Evolutionary conservation across 331 rosid species (phyloP), one percentile per base, ranked within the genome.

Genomic region (Malus hybrid): DNA sequence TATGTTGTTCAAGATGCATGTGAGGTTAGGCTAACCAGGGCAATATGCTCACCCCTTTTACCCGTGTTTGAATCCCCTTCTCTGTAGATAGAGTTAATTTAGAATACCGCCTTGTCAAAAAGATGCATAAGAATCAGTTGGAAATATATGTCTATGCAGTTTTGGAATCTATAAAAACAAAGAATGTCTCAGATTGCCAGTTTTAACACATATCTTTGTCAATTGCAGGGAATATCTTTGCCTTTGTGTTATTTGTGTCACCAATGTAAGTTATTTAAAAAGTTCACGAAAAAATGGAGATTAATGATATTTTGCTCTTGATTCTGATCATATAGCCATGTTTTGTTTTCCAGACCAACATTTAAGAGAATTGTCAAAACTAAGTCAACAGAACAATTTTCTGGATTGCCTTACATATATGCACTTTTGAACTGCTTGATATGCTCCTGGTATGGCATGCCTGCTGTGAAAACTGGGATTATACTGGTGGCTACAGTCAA

Each of bases 311-410:
- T 65, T 52, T 46, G 75, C 32, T 74, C 55, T 36, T 16, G 19
- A 54, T 22, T 31, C 68, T 70, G 19, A 64, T 56, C 59, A 64
- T 56, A 32, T 13, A 56, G 39, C 15, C 15, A 1, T 18, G 1
- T 19, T 48, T 74, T 78, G 36, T 56, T 60, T 67, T 78, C 36
- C 86, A 93, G 98, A 87, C 89, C 90, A n/a, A 89, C 98, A 64
- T 93, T 93, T 78, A 82, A 91, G 82, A 91, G 98, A 77, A 85
- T 93, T 48, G 69, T 91, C 69, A 80, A 90, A 87, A 91, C 89
- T 81, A 77, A 80, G 61, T 90, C 98, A 69, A 93, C 93, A 7
- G 93, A 93, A 83, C 88, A 88, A 82, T 93, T 93, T 83, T 93
- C 98, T 18, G 96, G 96, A 73, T 70, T 88, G 85, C 97, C 97